Evolutionary conservation across 768 basidiomycete genomes (phyloP), one percentile per base, ranked within the genome.

Genomic region (Psilocybe azurescens): DNA sequence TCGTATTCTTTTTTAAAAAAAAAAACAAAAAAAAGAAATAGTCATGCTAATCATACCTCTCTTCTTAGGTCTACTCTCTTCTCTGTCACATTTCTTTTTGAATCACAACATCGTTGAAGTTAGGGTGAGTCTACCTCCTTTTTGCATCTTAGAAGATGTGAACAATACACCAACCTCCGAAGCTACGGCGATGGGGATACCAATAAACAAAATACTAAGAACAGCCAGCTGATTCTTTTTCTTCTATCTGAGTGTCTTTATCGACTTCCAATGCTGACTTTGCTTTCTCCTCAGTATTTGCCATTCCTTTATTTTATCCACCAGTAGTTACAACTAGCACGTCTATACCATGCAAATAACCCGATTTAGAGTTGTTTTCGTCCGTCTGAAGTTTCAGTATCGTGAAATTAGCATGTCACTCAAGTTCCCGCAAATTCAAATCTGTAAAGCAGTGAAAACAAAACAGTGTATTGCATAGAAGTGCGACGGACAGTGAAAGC

Each of bases 161-260:
- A 79, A 78, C 64, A 65, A 72, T 76, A 69, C 76, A 79, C 79
- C 79, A 74, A 74, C 65, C 67, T 75, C 82, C 75, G 78, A 71
- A 82, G 78, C 77, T 72, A 64, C 71, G 76, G 78, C 78, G 69
- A 77, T 81, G 82, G 75, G 77, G 82, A 82, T 78, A 69, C 67
- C 60, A 65, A 69, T 67, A 74, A 48, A 69, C 72, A 79, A 70
- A 82, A 81, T 76, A 84, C 84, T 84, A 84, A 86, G 83, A 84
- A 84, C 83, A 84, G 84, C 83, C 83, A 86, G 75, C 83, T 85
- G 84, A 86, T 71, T 63, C 33, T 44, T 47, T 29, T 50, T 29
- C 7, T 56, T 49, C 28, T 16, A 28, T 55, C 36, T 55, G 50
- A 16, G 30, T 53, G 29, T 39, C 53, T 61, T 56, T 18, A 18